Conservation (phyloP, 2,329 filamentous ascomycete species). For the Trichoderma lentiforme region DNA sequence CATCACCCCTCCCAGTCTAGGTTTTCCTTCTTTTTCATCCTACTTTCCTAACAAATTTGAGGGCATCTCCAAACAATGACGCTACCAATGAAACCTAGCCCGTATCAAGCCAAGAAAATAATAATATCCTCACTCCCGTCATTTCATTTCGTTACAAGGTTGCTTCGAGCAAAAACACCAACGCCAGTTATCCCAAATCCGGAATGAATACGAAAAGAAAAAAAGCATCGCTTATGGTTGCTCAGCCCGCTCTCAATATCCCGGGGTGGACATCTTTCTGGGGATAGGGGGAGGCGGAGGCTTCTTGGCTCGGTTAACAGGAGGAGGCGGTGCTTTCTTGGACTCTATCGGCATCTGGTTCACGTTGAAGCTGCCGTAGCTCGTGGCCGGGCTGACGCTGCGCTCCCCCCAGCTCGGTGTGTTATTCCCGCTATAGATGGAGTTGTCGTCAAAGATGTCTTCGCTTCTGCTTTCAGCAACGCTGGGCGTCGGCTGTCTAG, state of each 20-base stretch:
- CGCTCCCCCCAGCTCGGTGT: slow-evolving; percentile 51
- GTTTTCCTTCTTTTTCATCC: neutral
- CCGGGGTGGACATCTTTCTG: slow-evolving; percentile 27
- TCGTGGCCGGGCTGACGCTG: slow-evolving; percentile 54
- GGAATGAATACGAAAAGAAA: neutral
- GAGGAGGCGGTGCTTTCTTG: slow-evolving; percentile 55
- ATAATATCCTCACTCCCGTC: neutral
- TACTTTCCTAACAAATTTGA: neutral
- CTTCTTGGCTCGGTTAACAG: slow-evolving; percentile 50
- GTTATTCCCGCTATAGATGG: slow-evolving; percentile 47
- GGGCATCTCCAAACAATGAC: neutral
- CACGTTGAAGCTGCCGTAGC: slow-evolving; percentile 51
- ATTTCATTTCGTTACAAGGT: neutral
- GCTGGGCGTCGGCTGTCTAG: slow-evolving; percentile 40
- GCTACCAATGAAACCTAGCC: neutral
- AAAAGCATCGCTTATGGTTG: neutral
- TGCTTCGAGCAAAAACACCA: neutral
- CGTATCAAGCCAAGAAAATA: neutral
- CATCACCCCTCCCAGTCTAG: neutral
- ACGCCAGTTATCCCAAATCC: neutral
- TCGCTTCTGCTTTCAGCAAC: slow-evolving; percentile 32
- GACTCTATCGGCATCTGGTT: slow-evolving; percentile 36
- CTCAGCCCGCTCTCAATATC: slow-evolving; percentile 9
- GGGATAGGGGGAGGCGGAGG: slow-evolving; percentile 53
- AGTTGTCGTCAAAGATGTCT: slow-evolving; percentile 50